Conservation (phyloP, 2,329 filamentous ascomycete genomes). For the Verticillium longisporum region DNA sequence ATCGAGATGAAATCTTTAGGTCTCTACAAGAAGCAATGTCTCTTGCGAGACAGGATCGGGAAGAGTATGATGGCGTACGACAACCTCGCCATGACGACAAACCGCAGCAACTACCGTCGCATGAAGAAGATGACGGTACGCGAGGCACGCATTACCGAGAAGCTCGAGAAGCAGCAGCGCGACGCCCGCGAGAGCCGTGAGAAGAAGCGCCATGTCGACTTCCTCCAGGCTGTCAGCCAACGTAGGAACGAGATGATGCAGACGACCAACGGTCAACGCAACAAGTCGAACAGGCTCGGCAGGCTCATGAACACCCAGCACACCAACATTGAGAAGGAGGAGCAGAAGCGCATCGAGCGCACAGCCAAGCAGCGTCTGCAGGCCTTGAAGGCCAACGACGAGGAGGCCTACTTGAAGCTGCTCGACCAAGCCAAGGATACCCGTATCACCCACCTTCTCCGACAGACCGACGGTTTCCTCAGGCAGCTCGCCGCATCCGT, state of each 20-base stretch:
- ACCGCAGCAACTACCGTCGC: slow-evolving; percentile 81
- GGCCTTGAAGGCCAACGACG: slow-evolving; percentile 96
- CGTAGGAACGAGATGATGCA: slow-evolving; percentile 74
- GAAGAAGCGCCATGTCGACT: slow-evolving; percentile 95
- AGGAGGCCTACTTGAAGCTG: slow-evolving; percentile 96
- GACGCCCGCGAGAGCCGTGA: slow-evolving; percentile 93
- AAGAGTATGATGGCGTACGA: slow-evolving; percentile 93
- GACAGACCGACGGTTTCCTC: slow-evolving; percentile 96
- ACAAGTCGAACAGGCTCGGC: slow-evolving; percentile 78
- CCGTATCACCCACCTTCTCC: slow-evolving; percentile 93
- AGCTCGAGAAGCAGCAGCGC: slow-evolving; percentile 96
- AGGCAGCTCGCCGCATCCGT: slow-evolving; percentile 92
- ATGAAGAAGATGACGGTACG: slow-evolving; percentile 96
- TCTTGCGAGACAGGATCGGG: slow-evolving; percentile 78
- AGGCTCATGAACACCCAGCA: slow-evolving; percentile 86
- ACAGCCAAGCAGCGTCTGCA: slow-evolving; percentile 99
- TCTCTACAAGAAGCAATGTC: slow-evolving; percentile 81
- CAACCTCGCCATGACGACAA: slow-evolving; percentile 94
- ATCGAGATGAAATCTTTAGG: slow-evolving; percentile 93
- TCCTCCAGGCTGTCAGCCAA: slow-evolving; percentile 77
- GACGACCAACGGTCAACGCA: slow-evolving; percentile 58
- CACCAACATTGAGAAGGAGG: slow-evolving; percentile 96
- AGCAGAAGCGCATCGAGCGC: slow-evolving; percentile 95
- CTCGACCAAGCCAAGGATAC: slow-evolving; percentile 98
- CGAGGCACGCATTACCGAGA: slow-evolving; percentile 95